Evolutionary conservation across 1,284 basidiomycete species (phyloP), one percentile per base, ranked within the genome.

Genomic region (Trichosporon ovoides): DNA sequence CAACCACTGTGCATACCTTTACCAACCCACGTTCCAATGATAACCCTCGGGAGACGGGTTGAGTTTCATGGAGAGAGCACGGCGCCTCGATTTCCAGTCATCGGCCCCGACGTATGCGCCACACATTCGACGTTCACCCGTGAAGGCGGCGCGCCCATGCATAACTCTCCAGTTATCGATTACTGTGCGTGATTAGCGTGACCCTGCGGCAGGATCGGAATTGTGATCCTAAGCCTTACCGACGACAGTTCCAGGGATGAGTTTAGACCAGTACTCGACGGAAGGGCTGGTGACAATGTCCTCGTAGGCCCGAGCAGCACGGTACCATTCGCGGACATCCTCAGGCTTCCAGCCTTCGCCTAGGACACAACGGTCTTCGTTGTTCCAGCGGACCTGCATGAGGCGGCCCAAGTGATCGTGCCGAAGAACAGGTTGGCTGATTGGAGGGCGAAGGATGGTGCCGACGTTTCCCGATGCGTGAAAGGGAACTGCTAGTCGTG

Each of bases 121-220:
- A 68, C 95, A 98, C 84, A 98, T 90, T 1, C 90, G 83, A 3
- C 95, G 84, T 69, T 85, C 84, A 3, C 96, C 95, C 2, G 84
- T 83, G 72, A 97, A 98, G 0, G 86, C 84, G 0, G 91, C 89
- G 9, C 95, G 86, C 7, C 95, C 95, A 66, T 98, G 96, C 55
- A 98, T 80, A 3, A 98, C 91, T 12, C 95, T 84, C 75, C 96
- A 90, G 72, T 98, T 98, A 77, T 98, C 89, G 54, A 96, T 83
- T 35, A 93, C 89, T 90, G 68, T 19, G 31, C 53, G 50, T 50
- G 55, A 43, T 46, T 31, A 22, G 53, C 53, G 46, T n/a, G n/a
- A n/a, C n/a, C n/a, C n/a, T n/a, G n/a, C n/a, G n/a, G n/a, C n/a
- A n/a, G n/a, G n/a, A n/a, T n/a, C n/a, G n/a, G n/a, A n/a, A n/a